Percentiles rank a stretch among this genome's conserved stretches.
These are phyloP conservation scores for Aspergillus carlsbadensis DNA, from an alignment of 495 filamentous ascomycete genomes.

Conservation along the genomic window DNA sequence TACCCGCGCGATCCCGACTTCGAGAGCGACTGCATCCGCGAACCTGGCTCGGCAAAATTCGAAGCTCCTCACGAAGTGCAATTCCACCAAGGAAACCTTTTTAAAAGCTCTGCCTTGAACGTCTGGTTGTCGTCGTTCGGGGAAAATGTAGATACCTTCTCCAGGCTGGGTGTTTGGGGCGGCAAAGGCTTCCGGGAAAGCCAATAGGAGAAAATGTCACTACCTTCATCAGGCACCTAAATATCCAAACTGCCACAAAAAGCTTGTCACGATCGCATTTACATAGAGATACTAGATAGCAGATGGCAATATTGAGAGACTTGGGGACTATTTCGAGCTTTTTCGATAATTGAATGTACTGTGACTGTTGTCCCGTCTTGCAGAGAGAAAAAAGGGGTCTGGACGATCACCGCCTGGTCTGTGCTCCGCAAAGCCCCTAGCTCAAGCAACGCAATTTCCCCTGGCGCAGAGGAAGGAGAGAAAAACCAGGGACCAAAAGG, in stretches of 20 bases:
- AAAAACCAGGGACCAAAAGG: not conserved
- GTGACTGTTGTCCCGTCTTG: not conserved
- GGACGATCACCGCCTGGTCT: conserved; percentile 24
- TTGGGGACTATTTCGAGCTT: not conserved
- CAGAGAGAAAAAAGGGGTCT: conserved; percentile 19
- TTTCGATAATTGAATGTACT: not conserved
- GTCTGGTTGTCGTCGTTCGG: too few relatives aligned
- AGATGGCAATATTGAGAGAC: not conserved
- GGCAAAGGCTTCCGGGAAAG: not conserved
- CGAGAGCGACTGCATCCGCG: too few relatives aligned
- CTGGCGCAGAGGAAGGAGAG: not conserved
- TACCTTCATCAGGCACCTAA: not conserved
- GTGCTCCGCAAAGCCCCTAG: conserved; percentile 20
- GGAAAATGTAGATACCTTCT: too few relatives aligned
- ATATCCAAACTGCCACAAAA: not conserved
- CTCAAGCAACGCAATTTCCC: conserved; percentile 15
- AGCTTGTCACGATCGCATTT: not conserved
- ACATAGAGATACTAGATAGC: not conserved
- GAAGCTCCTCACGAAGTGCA: too few relatives aligned
- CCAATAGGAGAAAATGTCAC: not conserved
- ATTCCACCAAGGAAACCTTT: too few relatives aligned
- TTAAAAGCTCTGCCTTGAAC: too few relatives aligned
- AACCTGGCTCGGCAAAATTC: too few relatives aligned
- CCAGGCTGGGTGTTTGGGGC: too few relatives aligned
- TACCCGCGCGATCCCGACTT: too few relatives aligned